A percentile compares a stretch with the other conserved stretches of the same genome.
phyloP scores from a whole-genome alignment of 2,329 filamentous ascomycete genomes.

The Tothia fuscella region DNA sequence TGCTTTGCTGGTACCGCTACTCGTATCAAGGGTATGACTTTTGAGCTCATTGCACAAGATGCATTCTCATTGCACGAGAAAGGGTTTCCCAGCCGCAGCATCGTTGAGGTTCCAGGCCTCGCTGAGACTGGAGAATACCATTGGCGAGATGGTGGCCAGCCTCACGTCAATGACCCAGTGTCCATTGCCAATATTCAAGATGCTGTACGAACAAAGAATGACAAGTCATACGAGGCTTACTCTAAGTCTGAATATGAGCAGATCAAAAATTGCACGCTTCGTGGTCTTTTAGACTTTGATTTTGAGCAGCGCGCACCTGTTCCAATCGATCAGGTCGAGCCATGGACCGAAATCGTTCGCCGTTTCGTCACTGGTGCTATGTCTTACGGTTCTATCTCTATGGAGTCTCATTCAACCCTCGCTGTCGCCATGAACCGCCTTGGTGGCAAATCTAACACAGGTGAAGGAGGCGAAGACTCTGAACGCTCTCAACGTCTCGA shows the following conservation, averaged over 20 bases:
- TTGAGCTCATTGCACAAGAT: conserved; percentile 86
- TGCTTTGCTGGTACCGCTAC: conserved; percentile 93
- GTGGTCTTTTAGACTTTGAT: conserved; percentile 90
- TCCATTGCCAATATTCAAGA: conserved; percentile 97
- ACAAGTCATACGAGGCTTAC: conserved; percentile 97
- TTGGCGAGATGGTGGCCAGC: conserved; percentile 92
- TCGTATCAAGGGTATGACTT: conserved; percentile 87
- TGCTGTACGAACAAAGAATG: conserved; percentile 91
- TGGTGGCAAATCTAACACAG: conserved; percentile 94
- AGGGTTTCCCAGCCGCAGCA: conserved; percentile 72
- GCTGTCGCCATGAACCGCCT: conserved; percentile 95
- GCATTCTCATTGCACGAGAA: conserved; percentile 91
- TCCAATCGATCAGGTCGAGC: conserved; percentile 92
- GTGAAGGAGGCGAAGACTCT: conserved; percentile 91
- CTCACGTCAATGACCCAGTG: conserved; percentile 87
- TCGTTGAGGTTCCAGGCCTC: conserved; percentile 65
- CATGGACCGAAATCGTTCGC: conserved; percentile 95
- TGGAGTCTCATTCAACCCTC: conserved; percentile 94
- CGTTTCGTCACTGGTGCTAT: conserved; percentile 95
- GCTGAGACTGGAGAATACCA: conserved; percentile 94
- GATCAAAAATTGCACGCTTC: conserved; percentile 91
- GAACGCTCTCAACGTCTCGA: conserved; percentile 77
- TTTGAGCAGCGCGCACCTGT: conserved; percentile 78
- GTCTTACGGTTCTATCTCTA: conserved; percentile 97
- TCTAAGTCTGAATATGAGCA: conserved; percentile 87